Conservation (phyloP, 306 rosid genomes). For the Glycine latifolia region DNA sequence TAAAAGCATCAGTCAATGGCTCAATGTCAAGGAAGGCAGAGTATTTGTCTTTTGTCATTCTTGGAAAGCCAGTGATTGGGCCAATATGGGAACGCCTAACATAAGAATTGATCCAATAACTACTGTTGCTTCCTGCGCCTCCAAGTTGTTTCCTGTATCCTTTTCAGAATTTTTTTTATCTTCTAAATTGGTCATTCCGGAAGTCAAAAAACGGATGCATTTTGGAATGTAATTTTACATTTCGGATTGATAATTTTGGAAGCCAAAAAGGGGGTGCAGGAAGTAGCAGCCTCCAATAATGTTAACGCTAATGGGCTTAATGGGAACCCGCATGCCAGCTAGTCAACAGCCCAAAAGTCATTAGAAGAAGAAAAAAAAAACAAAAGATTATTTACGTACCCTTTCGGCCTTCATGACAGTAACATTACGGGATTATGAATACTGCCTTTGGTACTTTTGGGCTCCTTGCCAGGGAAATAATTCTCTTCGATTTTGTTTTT, state of each 20-base stretch:
- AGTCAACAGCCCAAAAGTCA: neutral
- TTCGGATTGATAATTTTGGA: too few species aligned
- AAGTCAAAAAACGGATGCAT: too few species aligned
- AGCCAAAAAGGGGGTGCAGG: too few species aligned
- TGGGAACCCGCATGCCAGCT: too few species aligned
- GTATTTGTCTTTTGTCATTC: neutral
- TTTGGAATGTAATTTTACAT: too few species aligned
- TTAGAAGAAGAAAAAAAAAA: too few species aligned
- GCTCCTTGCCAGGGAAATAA: neutral
- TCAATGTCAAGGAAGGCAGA: neutral
- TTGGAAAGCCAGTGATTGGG: neutral
- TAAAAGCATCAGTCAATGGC: conserved; percentile 6
- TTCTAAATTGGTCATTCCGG: too few species aligned
- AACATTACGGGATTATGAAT: neutral
- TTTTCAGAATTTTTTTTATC: too few species aligned
- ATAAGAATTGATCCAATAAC: neutral
- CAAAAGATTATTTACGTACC: neutral
- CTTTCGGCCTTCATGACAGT: neutral
- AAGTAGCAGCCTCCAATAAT: too few species aligned
- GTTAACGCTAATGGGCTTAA: neutral
- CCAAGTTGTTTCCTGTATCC: too few species aligned
- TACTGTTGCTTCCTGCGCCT: too few species aligned
- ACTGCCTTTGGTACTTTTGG: neutral
- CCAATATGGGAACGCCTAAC: neutral
- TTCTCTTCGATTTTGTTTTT: neutral